Conservation (phyloP, 2,329 filamentous ascomycete species). For the Aureobasidium sp. region DNA sequence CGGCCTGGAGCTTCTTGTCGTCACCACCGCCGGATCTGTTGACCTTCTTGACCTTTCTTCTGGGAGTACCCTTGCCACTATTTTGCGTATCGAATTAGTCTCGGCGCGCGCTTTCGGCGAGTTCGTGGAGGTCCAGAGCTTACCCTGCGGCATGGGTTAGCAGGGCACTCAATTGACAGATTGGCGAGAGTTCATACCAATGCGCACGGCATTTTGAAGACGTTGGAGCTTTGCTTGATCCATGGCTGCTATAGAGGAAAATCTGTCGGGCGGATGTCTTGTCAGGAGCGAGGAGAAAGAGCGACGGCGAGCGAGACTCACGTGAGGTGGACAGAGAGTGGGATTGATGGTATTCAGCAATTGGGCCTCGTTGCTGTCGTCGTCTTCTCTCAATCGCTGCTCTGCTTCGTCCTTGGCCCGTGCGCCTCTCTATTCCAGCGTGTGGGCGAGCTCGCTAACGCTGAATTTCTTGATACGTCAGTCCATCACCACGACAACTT, state of each 20-base stretch:
- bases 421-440: conserved; percentile 5
- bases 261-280: not conserved
- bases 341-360: conserved; percentile 2
- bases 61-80: conserved; percentile 95
- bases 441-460: not conserved
- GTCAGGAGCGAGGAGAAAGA: not conserved
- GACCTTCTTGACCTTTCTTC: conserved; percentile 97
- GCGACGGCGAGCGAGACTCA: conserved; percentile 1
- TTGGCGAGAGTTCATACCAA: conserved; percentile 49
- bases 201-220: conserved; percentile 60
- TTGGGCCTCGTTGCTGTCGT: conserved; percentile 11
- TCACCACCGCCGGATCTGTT: conserved; percentile 88
- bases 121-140: conserved; percentile 16
- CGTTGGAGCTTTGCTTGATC: conserved; percentile 60
- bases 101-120: not conserved
- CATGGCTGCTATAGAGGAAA: conserved; percentile 29
- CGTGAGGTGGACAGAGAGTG: conserved; percentile 1
- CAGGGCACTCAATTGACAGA: conserved; percentile 1
- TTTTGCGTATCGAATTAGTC: conserved; percentile 21
- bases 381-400: conserved; percentile 3
- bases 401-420: conserved; percentile 2
- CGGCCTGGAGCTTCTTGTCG: conserved; percentile 98
- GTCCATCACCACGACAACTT: not conserved
- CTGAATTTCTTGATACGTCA: not conserved
- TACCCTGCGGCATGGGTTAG: conserved; percentile 29